Evolutionary conservation across 768 basidiomycete genomes (phyloP), one percentile per base, ranked within the genome.

Genomic region (Tylopilus subfusipes): DNA sequence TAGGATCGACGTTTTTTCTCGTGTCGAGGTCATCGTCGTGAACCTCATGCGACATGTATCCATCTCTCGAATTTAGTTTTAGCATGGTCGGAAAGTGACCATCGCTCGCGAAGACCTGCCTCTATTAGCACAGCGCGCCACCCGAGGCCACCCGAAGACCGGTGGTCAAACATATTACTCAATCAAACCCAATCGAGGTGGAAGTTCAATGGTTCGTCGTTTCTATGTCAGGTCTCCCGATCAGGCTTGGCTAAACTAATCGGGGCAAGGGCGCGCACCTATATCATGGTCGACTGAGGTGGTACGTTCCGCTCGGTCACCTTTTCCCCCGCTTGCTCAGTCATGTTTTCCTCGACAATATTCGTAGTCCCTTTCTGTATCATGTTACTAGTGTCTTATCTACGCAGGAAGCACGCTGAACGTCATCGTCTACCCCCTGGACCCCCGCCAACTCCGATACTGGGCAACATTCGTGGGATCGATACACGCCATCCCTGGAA

Each of bases 401-500:
- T 66, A n/a, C 42, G 30, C 25, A 67, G 43, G 42, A 53, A 52
- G 49, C 38, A 48, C 13, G n/a, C 18, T 7, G 12, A 16, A 13
- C 54, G 48, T 27, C 64, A 38, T 19, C 7, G 47, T 14, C 48
- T 64, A 12, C 67, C 64, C 40, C 65, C 67, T 33, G 61, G 65
- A 16, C 64, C 64, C 10, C 59, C 54, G 1, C 65, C 54, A n/a
- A 48, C 29, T 10, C 67, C 67, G 0, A 0, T 64, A 14, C 22
- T 67, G 2, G 65, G 64, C 21, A 67, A 68, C 10, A 27, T 68
- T 21, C 13, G 25, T 0, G 61, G 55, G 13, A 55, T 68, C 5
- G 58, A 67, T 42, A 42, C 52, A 11, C 29, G 42, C 5, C 24
- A 61, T n/a, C 65, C 63, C 13, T 66, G 65, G 67, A 52, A 55